These are phyloP conservation scores for Conoideocrella luteorostrata DNA, from an alignment of 2,329 filamentous ascomycete genomes.

Conservation along the genomic window DNA sequence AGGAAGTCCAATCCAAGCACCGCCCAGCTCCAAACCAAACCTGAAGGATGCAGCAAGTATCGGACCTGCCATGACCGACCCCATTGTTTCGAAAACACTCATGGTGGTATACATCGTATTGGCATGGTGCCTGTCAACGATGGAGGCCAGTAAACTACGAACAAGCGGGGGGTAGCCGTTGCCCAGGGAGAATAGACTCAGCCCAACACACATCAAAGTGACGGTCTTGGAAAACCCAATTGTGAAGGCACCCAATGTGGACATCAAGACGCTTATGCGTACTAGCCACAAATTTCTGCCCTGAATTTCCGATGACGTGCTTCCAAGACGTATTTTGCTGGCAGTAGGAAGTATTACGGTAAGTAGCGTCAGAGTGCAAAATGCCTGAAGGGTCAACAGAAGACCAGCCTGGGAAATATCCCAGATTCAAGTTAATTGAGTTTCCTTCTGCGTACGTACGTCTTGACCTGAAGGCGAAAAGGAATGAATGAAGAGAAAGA, in stretches of 20 bases:
- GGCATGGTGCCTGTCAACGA: conserved; percentile 10
- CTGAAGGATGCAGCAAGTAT: conserved; percentile 13
- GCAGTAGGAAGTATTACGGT: too few species aligned
- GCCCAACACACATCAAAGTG: not conserved
- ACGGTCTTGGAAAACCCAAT: not conserved
- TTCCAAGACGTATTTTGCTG: too few species aligned
- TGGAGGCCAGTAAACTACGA: conserved; percentile 13
- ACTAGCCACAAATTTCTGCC: too few species aligned
- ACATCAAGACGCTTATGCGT: too few species aligned
- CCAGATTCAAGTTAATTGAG: not conserved
- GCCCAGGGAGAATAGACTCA: not conserved
- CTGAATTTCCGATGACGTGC: too few species aligned
- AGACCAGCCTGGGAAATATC: too few species aligned
- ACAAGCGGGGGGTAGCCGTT: conserved; percentile 5
- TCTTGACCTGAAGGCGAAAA: too few species aligned
- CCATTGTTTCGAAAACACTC: conserved; percentile 13
- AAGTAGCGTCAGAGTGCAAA: too few species aligned
- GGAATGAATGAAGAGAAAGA: conserved; percentile 8
- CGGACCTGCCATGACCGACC: conserved; percentile 12
- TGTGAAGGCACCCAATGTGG: conserved; percentile 7
- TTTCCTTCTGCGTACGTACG: not conserved
- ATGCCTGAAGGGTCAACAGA: too few species aligned
- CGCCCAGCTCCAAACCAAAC: conserved; percentile 9
- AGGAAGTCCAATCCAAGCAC: conserved; percentile 11
- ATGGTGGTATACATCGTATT: conserved; percentile 14